phyloP scores from a whole-genome alignment of 768 basidiomycete genomes.

The Pulveroboletus sp. region DNA sequence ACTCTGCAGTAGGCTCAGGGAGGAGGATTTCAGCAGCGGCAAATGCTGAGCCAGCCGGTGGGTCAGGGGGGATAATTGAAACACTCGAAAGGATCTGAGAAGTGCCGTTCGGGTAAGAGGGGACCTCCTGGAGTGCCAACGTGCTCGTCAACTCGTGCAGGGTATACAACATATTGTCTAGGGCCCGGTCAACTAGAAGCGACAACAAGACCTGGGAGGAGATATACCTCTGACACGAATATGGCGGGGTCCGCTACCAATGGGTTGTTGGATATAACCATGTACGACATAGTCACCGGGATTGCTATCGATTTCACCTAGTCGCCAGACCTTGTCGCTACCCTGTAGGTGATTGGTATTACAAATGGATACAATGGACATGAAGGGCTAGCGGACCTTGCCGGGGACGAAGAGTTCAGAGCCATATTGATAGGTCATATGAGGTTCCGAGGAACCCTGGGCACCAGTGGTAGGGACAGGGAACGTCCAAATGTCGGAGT shows the following conservation, averaged over 20 bases:
- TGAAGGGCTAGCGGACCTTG: constrained; percentile 38
- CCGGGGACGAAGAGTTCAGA: constrained; percentile 61
- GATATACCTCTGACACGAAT: constrained; percentile 34
- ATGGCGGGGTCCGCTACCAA: constrained; percentile 63
- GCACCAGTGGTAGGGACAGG: constrained; percentile 35
- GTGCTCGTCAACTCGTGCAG: constrained; percentile 56
- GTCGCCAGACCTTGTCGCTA: constrained; percentile 64
- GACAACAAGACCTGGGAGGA: background rate
- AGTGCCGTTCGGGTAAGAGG: constrained; percentile 42
- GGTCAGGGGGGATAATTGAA: constrained; percentile 43
- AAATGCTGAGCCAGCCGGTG: constrained; percentile 38
- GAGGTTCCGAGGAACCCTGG: constrained; percentile 49
- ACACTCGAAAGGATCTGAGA: constrained; percentile 47
- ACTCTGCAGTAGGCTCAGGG: constrained; percentile 41
- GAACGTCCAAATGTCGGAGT: constrained; percentile 48
- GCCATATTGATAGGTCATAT: constrained; percentile 56
- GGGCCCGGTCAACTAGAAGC: background rate
- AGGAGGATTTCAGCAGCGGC: constrained; percentile 62
- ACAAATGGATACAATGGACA: background rate
- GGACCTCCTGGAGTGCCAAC: constrained; percentile 51
- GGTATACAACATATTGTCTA: constrained; percentile 48
- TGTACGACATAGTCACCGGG: constrained; percentile 49
- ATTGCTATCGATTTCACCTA: constrained; percentile 37
- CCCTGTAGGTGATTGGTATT: constrained; percentile 38
- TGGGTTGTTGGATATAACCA: constrained; percentile 55